These are phyloP conservation scores for Amanita pseudoporphyria DNA, from an alignment of 768 basidiomycete species.

Conservation along the genomic window DNA sequence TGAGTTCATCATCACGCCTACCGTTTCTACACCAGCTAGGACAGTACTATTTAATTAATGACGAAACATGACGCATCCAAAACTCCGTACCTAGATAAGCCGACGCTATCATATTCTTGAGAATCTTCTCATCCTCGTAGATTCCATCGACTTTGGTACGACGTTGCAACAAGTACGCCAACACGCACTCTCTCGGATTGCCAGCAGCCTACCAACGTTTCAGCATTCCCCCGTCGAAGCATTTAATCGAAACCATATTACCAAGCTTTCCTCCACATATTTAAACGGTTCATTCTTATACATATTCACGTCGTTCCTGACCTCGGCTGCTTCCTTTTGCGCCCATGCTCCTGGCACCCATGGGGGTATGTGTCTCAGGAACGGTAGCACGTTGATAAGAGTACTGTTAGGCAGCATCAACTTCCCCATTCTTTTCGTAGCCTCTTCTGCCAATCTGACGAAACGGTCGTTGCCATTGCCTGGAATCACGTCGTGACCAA, in stretches of 20 bases:
- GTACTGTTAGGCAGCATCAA: neutral
- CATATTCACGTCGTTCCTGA: neutral
- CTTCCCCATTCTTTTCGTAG: no score
- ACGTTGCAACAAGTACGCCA: neutral
- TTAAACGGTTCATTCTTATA: slow-evolving; percentile 3
- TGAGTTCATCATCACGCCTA: neutral
- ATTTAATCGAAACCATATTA: neutral
- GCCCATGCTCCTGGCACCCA: slow-evolving; percentile 9
- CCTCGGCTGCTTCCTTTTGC: neutral
- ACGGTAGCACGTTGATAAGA: slow-evolving; percentile 5
- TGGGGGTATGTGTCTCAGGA: slow-evolving; percentile 3
- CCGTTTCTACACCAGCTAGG: neutral
- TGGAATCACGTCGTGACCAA: neutral
- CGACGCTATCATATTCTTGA: neutral
- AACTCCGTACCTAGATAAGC: neutral
- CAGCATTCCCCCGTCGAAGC: neutral
- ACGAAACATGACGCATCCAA: neutral
- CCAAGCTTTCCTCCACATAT: neutral
- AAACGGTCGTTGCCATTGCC: neutral
- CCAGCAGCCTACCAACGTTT: neutral
- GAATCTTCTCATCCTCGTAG: neutral
- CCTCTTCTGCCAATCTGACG: neutral
- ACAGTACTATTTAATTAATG: neutral
- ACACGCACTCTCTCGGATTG: neutral
- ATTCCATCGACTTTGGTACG: neutral